Conservation (phyloP, 106 monocot genomes). For the Gastrodia elata region DNA sequence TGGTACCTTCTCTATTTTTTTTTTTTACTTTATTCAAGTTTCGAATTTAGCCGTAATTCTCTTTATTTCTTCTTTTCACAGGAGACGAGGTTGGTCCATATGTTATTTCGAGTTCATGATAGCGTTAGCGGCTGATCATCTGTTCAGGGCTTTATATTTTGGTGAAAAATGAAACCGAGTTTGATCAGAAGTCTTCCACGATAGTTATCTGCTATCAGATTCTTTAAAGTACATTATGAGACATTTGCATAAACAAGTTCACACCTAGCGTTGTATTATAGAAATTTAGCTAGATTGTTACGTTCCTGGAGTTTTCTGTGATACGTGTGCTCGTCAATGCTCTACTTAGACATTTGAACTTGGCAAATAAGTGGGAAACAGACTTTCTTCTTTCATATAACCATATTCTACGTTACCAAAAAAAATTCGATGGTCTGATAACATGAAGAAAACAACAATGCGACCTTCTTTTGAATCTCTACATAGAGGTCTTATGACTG, state of each 20-base stretch:
- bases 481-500: not conserved
- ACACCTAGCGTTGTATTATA: not conserved
- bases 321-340: not conserved
- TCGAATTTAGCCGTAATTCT: not conserved
- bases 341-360: not conserved
- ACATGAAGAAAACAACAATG: not conserved
- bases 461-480: not conserved
- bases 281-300: not conserved
- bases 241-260: not conserved
- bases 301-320: not conserved
- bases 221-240: not conserved
- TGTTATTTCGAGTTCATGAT: not conserved
- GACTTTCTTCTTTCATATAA: not conserved
- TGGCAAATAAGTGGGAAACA: not conserved
- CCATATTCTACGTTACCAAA: not conserved
- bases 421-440: not conserved
- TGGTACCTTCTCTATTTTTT: constrained; percentile 18
- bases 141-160: not conserved
- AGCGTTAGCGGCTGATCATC: not conserved
- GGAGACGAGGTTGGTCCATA: constrained; percentile 70
- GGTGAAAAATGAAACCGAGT: not conserved
- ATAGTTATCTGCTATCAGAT: not conserved
- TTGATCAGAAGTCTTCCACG: not conserved
- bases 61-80: constrained; percentile 18
- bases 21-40: not conserved